Evolutionary conservation across 2,329 filamentous ascomycete genomes (phyloP).

Genomic region (Penicillium sp.): DNA sequence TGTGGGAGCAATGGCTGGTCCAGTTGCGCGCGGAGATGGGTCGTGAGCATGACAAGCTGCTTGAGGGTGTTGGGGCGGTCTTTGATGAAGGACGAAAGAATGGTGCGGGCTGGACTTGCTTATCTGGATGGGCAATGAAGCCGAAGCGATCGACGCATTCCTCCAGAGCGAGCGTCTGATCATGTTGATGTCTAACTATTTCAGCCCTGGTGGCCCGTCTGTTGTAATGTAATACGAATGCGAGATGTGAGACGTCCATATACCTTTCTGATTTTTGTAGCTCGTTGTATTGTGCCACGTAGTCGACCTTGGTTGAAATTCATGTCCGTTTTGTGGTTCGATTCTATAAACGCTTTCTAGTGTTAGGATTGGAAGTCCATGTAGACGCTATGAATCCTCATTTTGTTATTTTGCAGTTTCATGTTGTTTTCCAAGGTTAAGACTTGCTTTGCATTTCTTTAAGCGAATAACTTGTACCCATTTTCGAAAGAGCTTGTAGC

Average conservation of each 20-base stretch:
- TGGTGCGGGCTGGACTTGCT: conserved; percentile 54
- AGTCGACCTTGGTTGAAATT: no score
- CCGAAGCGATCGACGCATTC: conserved; percentile 28
- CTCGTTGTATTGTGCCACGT: background rate
- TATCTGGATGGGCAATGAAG: conserved; percentile 57
- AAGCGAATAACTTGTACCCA: no score
- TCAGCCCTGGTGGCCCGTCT: conserved; percentile 1
- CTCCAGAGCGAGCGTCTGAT: background rate
- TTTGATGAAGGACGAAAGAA: conserved; percentile 56
- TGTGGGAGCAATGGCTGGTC: conserved; percentile 95
- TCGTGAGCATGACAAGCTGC: conserved; percentile 50
- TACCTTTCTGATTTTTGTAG: background rate
- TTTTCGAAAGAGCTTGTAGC: no score
- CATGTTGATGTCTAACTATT: background rate
- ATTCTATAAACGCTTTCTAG: no score
- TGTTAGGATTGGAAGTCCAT: no score
- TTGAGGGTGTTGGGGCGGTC: conserved; percentile 53
- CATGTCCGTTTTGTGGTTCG: no score
- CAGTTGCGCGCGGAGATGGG: conserved; percentile 82
- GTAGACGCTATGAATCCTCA: no score
- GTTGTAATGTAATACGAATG: background rate
- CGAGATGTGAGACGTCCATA: conserved; percentile 3
- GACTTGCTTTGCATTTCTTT: no score
- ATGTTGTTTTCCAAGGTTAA: no score
- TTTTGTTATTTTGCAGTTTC: no score